Evolutionary conservation across 768 basidiomycete genomes (phyloP), one percentile per base, ranked within the genome.

Genomic region (Phaeolepiota aurea): DNA sequence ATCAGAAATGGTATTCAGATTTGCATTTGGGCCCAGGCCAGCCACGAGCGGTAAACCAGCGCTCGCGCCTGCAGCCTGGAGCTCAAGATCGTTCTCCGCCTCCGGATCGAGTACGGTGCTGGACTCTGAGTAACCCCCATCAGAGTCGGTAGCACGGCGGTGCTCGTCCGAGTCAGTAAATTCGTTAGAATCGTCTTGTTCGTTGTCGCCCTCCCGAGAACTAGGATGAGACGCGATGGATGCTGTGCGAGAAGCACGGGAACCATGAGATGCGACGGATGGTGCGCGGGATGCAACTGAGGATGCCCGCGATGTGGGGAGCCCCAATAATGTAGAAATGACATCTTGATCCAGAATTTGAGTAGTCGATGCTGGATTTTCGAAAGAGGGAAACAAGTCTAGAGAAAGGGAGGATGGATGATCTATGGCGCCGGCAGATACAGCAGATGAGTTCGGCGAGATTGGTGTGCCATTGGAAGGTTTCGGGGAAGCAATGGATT

Each of bases 271-370:
- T 53, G 44, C 54, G 59, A 25, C 52, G 50, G 13, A 51, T 23
- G 3, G 53, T 56, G 14, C 66, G 68, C n/a, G 65, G 28, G 9
- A 10, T 9, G 9, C 62, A 14, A 54, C 68, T 31, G 63, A 71
- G 5, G 66, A 48, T 2, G 66, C 54, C 3, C 68, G 66, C 12
- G 66, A 63, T 3, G 66, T 67, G 3, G 64, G 62, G 10, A 81
- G 61, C 3, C 83, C 82, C 2, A 85, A 65, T 5, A 87, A 68
- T 2, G 72, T 65, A 2, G 74, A 74, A 25, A 85, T 76, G 28
- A 86, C 83, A 41, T 83, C 76, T 53, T 82, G 77, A 38, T 76
- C 79, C 33, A 87, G 71, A 14, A 86, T 70, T 53, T 85, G 82
- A 0, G 12, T 35, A 9, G 18, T 7, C 33, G 5, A 7, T 15